Base-by-base conservation (phyloP, 768 basidiomycete species). In the Leccinum disarticulatum region DNA sequence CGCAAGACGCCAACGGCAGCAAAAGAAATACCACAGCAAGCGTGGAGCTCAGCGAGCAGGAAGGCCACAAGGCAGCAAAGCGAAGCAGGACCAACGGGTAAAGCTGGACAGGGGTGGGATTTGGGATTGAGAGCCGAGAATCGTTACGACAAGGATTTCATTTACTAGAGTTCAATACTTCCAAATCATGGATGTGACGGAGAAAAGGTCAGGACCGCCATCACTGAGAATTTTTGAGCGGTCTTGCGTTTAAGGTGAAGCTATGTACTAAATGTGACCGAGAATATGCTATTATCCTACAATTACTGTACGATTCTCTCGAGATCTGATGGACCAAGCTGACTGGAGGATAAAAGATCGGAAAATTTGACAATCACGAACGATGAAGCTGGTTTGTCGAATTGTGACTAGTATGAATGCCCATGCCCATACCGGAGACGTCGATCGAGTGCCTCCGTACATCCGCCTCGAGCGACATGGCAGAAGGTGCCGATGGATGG, bases 1-100 rank as follows among this genome's bases (percentile, higher is more conserved):
- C 19, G 73, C 79, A 3, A 87, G 84, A 67, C 86, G 84, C 3
- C 80, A 83, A 19, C 82, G 82, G 59, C 81, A 90, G 65, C 81
- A 89, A 68, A 80, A 82, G 58, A 91, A 91, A 70, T 83, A 90
- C 70, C 93, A 95, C 76, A 85, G 90, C 1, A 91, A 87, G 73
- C 83, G 86, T 61, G 80, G 82, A 7, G 79, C 79, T 3, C 81
- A 83, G 56, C 79, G 84, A 57, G 83, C 80, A 30, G 90, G 90
- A 27, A 78, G 91, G 41, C 77, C 85, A 25, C 85, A 87, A 64
- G 93, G 93, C 22, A 93, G 90, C 70, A 95, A 95, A 71, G 87
- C 87, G 56, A 95, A 93, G 75, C 85, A 87, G 68, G 90, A 93
- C 67, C 81, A 75, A 31, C 78, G 83, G 59, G 81, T 91, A 11